phyloP scores from a whole-genome alignment of 306 rosid species.

The Corylus heterophylla region DNA sequence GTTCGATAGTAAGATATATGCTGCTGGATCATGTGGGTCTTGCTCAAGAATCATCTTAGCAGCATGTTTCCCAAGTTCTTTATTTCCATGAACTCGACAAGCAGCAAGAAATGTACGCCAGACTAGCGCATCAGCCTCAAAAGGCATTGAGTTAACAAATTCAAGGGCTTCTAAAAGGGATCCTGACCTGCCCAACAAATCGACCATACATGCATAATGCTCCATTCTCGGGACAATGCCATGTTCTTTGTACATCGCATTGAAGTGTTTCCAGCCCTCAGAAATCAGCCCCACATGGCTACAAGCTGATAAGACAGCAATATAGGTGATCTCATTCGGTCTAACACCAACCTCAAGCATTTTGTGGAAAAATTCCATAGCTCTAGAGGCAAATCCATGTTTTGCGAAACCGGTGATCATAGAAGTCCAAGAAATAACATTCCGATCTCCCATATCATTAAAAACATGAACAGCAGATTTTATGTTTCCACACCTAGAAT shows the following conservation, averaged over 20 bases:
- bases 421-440: constrained; percentile 70
- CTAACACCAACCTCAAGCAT: constrained; percentile 56
- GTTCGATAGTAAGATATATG: constrained; percentile 60
- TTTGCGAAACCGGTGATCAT: constrained; percentile 60
- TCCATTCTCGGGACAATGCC: constrained; percentile 62
- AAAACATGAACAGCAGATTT: constrained; percentile 58
- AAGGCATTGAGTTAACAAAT: constrained; percentile 59
- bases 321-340: constrained; percentile 64
- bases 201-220: constrained; percentile 71
- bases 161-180: constrained; percentile 55
- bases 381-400: constrained; percentile 59
- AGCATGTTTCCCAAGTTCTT: constrained; percentile 60
- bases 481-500: constrained; percentile 64
- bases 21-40: constrained; percentile 61
- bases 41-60: constrained; percentile 59
- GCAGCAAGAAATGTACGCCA: constrained; percentile 78
- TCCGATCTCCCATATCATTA: constrained; percentile 38
- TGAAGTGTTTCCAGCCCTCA: constrained; percentile 64
- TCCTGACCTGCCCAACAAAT: constrained; percentile 64
- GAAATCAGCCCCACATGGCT: constrained; percentile 60
- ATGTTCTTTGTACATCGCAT: constrained; percentile 43
- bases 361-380: constrained; percentile 51
- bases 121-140: constrained; percentile 53
- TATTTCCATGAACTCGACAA: constrained; percentile 54
- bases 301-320: constrained; percentile 70